These are phyloP conservation scores for Xylaria sp. DNA, from an alignment of 2,329 filamentous ascomycete species.

Conservation along the genomic window DNA sequence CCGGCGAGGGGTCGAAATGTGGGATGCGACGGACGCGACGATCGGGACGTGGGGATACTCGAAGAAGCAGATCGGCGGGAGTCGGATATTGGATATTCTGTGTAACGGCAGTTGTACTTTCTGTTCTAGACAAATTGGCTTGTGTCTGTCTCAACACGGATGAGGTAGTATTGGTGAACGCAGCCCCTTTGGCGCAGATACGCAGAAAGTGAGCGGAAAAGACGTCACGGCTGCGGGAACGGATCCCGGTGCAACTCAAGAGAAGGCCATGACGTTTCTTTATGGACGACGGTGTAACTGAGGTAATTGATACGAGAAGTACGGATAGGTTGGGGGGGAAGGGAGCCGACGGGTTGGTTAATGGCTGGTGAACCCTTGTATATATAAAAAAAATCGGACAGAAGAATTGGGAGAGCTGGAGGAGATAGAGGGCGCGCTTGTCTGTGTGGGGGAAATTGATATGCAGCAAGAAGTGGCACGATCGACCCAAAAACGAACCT, in stretches of 20 bases:
- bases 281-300: background rate
- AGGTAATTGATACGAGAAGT: background rate
- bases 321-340: background rate
- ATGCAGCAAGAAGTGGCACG: background rate
- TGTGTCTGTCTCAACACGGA: background rate
- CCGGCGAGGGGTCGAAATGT: constrained; percentile 13
- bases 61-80: constrained; percentile 3
- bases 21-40: background rate
- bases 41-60: background rate
- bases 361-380: background rate
- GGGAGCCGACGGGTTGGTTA: background rate
- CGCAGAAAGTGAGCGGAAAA: background rate
- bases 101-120: background rate
- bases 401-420: background rate
- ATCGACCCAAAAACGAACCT: background rate
- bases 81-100: constrained; percentile 17
- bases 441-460: background rate
- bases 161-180: background rate
- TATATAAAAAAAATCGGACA: background rate
- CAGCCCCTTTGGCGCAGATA: background rate
- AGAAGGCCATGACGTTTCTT: background rate
- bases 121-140: background rate
- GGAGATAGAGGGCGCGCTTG: background rate
- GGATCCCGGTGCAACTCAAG: background rate
- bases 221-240: background rate